Percentiles rank a stretch among this genome's conserved stretches.
These are phyloP conservation scores for Dovyalis caffra DNA, from an alignment of 345 rosid species.

Conservation along the genomic window DNA sequence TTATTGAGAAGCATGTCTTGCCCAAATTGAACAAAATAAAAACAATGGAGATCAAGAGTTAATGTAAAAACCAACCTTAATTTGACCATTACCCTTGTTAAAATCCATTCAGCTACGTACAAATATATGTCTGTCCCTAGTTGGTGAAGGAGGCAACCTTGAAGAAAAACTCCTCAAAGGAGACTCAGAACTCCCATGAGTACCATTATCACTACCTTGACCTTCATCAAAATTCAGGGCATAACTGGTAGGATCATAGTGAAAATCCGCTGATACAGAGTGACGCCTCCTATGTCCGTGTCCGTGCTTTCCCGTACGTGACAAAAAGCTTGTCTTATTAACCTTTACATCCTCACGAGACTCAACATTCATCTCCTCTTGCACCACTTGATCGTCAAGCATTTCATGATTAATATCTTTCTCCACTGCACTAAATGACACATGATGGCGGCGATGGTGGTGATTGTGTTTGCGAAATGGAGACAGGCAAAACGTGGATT, in stretches of 20 bases:
- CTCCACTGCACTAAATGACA: background rate
- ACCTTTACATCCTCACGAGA: too few relatives aligned
- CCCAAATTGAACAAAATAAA: too few relatives aligned
- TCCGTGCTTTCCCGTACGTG: slow-evolving; percentile 18
- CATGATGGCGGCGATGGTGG: background rate
- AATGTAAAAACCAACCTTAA: too few relatives aligned
- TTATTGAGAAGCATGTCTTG: too few relatives aligned
- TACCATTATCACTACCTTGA: background rate
- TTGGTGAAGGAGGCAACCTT: slow-evolving; percentile 31
- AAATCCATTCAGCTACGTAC: too few relatives aligned
- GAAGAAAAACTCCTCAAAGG: slow-evolving; percentile 26
- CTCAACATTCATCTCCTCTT: too few relatives aligned
- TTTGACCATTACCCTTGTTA: too few relatives aligned
- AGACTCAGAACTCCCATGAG: background rate
- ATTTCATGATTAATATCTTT: background rate
- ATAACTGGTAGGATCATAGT: slow-evolving; percentile 44
- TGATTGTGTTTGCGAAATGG: slow-evolving; percentile 16
- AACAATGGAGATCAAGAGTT: too few relatives aligned
- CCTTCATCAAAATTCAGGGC: slow-evolving; percentile 50
- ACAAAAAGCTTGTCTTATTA: background rate
- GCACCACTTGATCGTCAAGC: background rate
- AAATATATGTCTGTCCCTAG: background rate
- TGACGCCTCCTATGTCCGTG: slow-evolving; percentile 24
- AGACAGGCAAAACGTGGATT: slow-evolving; percentile 24
- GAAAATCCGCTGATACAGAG: slow-evolving; percentile 26